These are phyloP conservation scores for Penicillium diatomitis DNA, from an alignment of 495 filamentous ascomycete genomes.

Conservation along the genomic window DNA sequence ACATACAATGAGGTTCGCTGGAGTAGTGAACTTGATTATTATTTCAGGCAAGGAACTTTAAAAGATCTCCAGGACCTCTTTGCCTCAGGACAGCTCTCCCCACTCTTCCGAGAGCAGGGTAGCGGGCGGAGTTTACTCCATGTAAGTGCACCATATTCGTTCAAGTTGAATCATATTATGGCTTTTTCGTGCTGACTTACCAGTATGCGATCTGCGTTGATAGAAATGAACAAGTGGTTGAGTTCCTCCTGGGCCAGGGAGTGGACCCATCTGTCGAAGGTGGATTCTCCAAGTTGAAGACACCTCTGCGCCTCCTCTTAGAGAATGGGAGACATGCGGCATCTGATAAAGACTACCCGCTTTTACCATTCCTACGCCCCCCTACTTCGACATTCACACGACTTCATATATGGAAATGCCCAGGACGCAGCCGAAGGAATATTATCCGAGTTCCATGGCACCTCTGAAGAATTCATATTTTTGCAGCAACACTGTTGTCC, in stretches of 20 bases:
- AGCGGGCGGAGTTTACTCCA: too few species aligned
- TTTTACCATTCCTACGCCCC: neutral
- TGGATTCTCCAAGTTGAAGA: too few species aligned
- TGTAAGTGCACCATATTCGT: too few species aligned
- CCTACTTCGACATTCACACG: neutral
- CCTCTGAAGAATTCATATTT: constrained; percentile 3
- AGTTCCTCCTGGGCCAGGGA: constrained; percentile 1
- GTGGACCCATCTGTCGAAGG: neutral
- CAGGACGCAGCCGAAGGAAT: neutral
- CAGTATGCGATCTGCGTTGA: too few species aligned
- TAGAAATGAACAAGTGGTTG: too few species aligned
- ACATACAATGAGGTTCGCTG: neutral
- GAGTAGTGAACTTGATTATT: too few species aligned
- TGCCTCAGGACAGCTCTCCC: neutral
- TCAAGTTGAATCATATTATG: too few species aligned
- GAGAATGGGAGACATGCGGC: too few species aligned
- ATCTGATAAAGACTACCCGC: too few species aligned
- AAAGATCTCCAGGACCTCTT: neutral
- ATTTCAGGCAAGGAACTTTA: too few species aligned
- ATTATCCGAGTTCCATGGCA: neutral
- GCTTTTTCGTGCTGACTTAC: neutral
- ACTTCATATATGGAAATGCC: neutral
- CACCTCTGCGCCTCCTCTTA: too few species aligned
- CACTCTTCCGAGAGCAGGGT: too few species aligned
- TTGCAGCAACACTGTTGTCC: constrained; percentile 3